Conservation (phyloP, 2,329 filamentous ascomycete genomes). For the Lasiodiplodia gonubiensis region DNA sequence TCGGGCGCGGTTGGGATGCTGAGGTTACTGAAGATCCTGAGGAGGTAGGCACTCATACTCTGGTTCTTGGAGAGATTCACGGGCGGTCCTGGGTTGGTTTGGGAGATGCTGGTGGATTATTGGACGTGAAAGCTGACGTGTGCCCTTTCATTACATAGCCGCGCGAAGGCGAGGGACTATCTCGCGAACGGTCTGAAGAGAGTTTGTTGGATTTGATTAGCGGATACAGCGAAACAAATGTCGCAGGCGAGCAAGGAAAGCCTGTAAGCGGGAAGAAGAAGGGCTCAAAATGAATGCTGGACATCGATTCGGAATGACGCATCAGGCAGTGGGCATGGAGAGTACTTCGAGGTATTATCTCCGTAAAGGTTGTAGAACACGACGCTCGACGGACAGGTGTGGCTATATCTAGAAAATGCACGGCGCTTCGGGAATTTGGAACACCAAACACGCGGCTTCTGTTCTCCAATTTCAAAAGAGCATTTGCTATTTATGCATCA, state of each 20-base stretch:
- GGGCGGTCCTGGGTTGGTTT: no score
- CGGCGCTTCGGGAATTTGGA: background rate
- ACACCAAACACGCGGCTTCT: background rate
- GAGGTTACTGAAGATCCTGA: constrained; percentile 39
- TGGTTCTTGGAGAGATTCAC: no score
- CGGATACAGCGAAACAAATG: constrained; percentile 35
- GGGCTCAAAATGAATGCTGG: constrained; percentile 20
- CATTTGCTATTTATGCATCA: background rate
- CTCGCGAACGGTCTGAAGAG: constrained; percentile 1
- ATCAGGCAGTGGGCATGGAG: background rate
- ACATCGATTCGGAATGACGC: background rate
- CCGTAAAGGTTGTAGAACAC: background rate
- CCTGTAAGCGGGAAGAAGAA: constrained; percentile 30
- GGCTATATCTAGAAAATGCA: background rate
- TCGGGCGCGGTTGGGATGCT: constrained; percentile 83
- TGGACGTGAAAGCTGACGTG: background rate
- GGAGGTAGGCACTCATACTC: constrained; percentile 26
- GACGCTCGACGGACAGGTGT: background rate
- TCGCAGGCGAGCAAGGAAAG: constrained; percentile 26
- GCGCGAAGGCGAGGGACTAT: constrained; percentile 7
- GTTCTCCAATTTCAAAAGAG: background rate
- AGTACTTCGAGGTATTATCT: background rate
- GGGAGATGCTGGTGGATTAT: background rate
- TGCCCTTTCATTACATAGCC: background rate
- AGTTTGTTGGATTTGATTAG: constrained; percentile 37